Base-by-base conservation (phyloP, 805 yeast species). In the Starmerella lactis-condensi region DNA sequence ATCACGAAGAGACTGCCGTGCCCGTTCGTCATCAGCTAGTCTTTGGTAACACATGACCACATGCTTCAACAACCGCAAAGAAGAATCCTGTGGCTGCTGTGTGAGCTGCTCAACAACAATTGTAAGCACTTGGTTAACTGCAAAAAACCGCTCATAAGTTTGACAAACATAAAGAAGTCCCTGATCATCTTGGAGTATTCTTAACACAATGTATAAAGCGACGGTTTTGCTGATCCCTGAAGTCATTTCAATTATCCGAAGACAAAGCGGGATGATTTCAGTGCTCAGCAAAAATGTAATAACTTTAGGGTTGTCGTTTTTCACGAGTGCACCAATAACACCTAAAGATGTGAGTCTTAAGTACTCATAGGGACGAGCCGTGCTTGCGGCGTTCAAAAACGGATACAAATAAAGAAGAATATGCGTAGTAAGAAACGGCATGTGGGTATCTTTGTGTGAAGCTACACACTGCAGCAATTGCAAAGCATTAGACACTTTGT, bases 401-500 rank as follows among this genome's bases (percentile, higher is more conserved):
- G 98, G 98, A 56, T 89, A 89, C 35, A 85, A 60, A 45, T 82
- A 89, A 29, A 89, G 61, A 29, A 96, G 94, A 36, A 85, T 71
- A 47, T 89, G 93, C 2, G 96, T 94, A 52, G 70, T 73, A 38
- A 85, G 59, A 44, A 85, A 85, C 33, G 76, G 64, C 19, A 69
- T 72, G 50, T 93, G 70, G 0, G 96, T 89, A 41, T 81, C 93
- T 23, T 74, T 72, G 51, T 89, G 94, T 1, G 93, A 77, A 2
- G 98, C 98, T 25, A 85, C 94, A 56, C 98, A 89, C 55, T 85
- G 98, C 41, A 85, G 62, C 29, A 89, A 64, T 6, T 94, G 95
- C 45, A 85, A 60, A 0, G 96, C 95, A 56, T 89, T 85, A 54
- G 96, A 85, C 7, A 85, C 96, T 33, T 95, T 64, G 52, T 83